Percentiles rank a stretch among this genome's conserved stretches.
Evolutionary conservation across 306 rosid species (phyloP).

Genomic region (Medicago lupulina): DNA sequence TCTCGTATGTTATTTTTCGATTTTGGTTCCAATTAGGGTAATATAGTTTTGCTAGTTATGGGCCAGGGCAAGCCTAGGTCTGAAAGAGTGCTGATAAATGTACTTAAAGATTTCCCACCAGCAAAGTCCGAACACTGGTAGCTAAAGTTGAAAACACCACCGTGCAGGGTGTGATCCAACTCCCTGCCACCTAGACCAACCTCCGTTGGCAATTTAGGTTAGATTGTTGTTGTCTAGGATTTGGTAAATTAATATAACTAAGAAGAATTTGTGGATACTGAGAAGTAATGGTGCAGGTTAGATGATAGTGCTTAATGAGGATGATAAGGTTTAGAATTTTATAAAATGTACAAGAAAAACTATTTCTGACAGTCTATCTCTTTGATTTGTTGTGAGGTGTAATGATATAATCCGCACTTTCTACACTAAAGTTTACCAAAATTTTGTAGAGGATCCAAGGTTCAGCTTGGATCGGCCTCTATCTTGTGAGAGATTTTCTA

Average conservation of each 20-base stretch:
- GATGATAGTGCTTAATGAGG: constrained; percentile 14
- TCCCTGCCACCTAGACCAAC: too few species aligned
- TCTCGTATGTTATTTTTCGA: background rate
- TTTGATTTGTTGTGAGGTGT: constrained; percentile 8
- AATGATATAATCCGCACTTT: background rate
- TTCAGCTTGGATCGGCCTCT: background rate
- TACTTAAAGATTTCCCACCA: too few species aligned
- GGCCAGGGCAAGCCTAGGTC: too few species aligned
- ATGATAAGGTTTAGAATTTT: constrained; percentile 6
- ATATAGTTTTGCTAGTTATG: too few species aligned
- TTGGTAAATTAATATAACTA: background rate
- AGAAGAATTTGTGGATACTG: constrained; percentile 1
- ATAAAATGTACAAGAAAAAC: background rate
- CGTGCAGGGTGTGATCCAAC: too few species aligned
- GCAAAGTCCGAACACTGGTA: too few species aligned
- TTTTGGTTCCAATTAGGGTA: background rate
- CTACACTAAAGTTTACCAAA: background rate
- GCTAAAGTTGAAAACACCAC: too few species aligned
- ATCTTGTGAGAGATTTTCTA: background rate
- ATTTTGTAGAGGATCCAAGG: background rate
- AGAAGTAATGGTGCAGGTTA: constrained; percentile 2
- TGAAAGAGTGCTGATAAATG: too few species aligned
- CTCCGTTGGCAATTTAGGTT: background rate
- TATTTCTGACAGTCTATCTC: background rate
- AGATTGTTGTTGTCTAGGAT: constrained; percentile 9